Evolutionary conservation across 2,329 filamentous ascomycete species (phyloP).

Genomic region (Myriosclerotinia curreyana): DNA sequence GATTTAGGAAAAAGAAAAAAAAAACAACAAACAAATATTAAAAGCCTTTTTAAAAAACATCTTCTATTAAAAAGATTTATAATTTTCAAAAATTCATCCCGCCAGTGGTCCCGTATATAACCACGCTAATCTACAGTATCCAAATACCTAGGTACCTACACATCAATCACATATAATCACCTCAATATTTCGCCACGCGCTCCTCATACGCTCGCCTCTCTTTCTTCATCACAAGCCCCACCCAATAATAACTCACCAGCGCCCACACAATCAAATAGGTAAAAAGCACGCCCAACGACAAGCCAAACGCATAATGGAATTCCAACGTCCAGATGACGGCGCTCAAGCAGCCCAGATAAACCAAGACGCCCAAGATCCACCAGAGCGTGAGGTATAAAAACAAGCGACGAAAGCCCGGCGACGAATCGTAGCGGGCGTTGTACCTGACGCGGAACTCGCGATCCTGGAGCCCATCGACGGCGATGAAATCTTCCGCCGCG

Average conservation of each 20-base stretch:
- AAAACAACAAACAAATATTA: neutral
- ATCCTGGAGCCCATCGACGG: constrained; percentile 32
- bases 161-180: neutral
- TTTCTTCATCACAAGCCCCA: constrained; percentile 26
- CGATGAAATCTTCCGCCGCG: constrained; percentile 33
- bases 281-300: constrained; percentile 28
- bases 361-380: constrained; percentile 28
- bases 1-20: neutral
- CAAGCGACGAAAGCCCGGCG: constrained; percentile 26
- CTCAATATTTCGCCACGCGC: constrained; percentile 9
- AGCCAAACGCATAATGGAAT: constrained; percentile 32
- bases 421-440: constrained; percentile 30
- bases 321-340: constrained; percentile 31
- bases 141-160: neutral
- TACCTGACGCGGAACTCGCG: constrained; percentile 31
- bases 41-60: neutral
- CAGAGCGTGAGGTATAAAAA: constrained; percentile 28
- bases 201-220: constrained; percentile 23
- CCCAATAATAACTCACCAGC: constrained; percentile 24
- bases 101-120: neutral
- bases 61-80: neutral
- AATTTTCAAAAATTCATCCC: neutral
- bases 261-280: constrained; percentile 30
- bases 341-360: constrained; percentile 29
- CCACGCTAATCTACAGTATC: neutral